Evolutionary conservation across 257 asterid species (phyloP).

Genomic region (Nicotiana tomentosiformis): DNA sequence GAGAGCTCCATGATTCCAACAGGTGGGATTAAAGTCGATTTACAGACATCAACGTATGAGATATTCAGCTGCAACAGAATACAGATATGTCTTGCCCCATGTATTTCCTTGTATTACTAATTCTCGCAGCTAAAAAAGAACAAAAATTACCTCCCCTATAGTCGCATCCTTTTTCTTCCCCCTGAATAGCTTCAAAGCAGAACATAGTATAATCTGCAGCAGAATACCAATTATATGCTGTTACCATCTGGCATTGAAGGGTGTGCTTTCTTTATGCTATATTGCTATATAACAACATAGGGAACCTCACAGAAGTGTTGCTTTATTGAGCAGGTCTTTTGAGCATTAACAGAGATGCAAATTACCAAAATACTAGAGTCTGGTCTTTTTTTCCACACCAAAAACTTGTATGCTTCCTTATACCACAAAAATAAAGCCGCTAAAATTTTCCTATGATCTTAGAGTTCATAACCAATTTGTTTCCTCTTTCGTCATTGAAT

Average conservation of each 20-base stretch:
- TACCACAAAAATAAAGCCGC: too few relatives aligned
- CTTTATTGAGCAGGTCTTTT: not conserved
- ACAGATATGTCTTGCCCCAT: not conserved
- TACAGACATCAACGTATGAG: conserved; percentile 65
- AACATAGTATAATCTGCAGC: conserved; percentile 81
- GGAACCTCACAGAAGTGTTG: not conserved
- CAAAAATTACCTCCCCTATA: conserved; percentile 65
- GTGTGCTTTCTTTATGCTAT: not conserved
- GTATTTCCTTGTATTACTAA: not conserved
- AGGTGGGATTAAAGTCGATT: conserved; percentile 73
- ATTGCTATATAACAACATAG: not conserved
- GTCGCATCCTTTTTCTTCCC: conserved; percentile 78
- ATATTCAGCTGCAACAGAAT: conserved; percentile 59
- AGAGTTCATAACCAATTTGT: too few relatives aligned
- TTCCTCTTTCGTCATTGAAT: too few relatives aligned
- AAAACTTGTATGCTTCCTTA: too few relatives aligned
- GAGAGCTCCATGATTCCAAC: conserved; percentile 73
- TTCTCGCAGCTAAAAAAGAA: not conserved
- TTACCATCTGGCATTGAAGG: too few relatives aligned
- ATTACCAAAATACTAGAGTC: not conserved
- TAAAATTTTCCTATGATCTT: too few relatives aligned
- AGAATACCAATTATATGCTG: not conserved
- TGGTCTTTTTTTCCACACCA: not conserved
- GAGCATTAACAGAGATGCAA: not conserved
- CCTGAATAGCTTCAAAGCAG: conserved; percentile 87